Evolutionary conservation across 208 protist genomes (phyloP).

Genomic region (Acanthamoeba lenticulata): DNA sequence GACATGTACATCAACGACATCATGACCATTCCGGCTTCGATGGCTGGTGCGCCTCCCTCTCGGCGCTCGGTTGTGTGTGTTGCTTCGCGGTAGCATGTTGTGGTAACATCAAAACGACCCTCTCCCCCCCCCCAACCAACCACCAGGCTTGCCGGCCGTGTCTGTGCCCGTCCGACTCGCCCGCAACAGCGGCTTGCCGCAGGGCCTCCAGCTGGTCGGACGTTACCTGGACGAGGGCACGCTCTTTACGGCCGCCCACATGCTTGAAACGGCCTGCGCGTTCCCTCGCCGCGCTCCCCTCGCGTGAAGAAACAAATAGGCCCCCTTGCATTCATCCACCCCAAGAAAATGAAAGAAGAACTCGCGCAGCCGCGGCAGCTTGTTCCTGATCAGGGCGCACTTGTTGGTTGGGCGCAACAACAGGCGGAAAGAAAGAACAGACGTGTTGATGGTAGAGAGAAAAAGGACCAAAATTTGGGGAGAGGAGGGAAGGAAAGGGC

Average conservation of each 20-base stretch:
- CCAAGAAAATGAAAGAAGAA: too few relatives aligned
- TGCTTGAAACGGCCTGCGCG: slow-evolving; percentile 9
- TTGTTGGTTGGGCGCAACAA: too few relatives aligned
- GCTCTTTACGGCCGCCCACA: slow-evolving; percentile 31
- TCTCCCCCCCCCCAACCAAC: background rate
- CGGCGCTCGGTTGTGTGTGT: background rate
- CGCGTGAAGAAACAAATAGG: background rate
- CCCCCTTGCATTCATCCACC: too few relatives aligned
- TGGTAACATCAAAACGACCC: background rate
- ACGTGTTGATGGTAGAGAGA: too few relatives aligned
- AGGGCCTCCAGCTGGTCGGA: slow-evolving; percentile 66
- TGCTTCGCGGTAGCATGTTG: background rate
- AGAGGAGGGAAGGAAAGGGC: background rate
- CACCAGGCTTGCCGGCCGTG: slow-evolving; percentile 63
- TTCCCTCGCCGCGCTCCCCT: slow-evolving; percentile 50
- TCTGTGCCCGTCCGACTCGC: slow-evolving; percentile 30
- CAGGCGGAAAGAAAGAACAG: too few relatives aligned
- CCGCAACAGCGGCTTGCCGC: background rate
- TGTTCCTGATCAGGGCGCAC: too few relatives aligned
- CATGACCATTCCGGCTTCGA: slow-evolving; percentile 68
- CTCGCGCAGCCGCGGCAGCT: too few relatives aligned
- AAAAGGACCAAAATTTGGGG: background rate
- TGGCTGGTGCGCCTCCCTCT: slow-evolving; percentile 62
- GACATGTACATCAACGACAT: slow-evolving; percentile 73
- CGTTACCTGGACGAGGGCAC: slow-evolving; percentile 62